Conservation (phyloP, 2,329 filamentous ascomycete species). For the Aspergillus piperis region DNA sequence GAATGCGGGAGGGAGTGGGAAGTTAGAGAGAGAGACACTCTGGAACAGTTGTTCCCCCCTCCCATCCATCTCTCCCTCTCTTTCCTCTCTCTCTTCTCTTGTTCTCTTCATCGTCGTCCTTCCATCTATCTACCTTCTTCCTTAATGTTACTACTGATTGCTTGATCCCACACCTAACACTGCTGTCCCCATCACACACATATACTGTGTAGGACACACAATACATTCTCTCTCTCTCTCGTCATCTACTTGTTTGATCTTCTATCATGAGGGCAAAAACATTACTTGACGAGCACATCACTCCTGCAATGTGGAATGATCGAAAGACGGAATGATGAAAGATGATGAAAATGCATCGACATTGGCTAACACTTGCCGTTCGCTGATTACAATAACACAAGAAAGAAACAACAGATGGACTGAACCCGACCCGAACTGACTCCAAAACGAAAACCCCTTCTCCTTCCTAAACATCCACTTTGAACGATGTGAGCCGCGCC, state of each 20-base stretch:
- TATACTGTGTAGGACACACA: no score
- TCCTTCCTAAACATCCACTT: slow-evolving; percentile 28
- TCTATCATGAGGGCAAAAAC: not conserved
- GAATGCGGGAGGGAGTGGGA: no score
- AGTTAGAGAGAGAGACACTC: no score
- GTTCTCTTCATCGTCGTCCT: not conserved
- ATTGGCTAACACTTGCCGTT: not conserved
- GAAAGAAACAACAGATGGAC: not conserved
- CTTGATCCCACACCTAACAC: no score
- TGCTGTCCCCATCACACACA: no score
- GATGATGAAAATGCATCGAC: not conserved
- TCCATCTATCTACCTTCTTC: no score
- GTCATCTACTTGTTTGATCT: not conserved
- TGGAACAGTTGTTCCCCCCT: not conserved
- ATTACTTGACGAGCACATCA: not conserved
- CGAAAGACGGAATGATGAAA: not conserved
- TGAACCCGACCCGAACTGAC: no score
- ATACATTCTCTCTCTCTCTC: not conserved
- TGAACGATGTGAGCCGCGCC: slow-evolving; percentile 45
- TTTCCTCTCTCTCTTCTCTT: not conserved
- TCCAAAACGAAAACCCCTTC: not conserved
- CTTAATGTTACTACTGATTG: no score
- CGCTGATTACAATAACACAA: not conserved
- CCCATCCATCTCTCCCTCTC: not conserved
- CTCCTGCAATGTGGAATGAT: not conserved